Percentiles rank a stretch among this genome's conserved stretches.
phyloP scores from a whole-genome alignment of 2,329 filamentous ascomycete species.

The Fusarium bulbicola region DNA sequence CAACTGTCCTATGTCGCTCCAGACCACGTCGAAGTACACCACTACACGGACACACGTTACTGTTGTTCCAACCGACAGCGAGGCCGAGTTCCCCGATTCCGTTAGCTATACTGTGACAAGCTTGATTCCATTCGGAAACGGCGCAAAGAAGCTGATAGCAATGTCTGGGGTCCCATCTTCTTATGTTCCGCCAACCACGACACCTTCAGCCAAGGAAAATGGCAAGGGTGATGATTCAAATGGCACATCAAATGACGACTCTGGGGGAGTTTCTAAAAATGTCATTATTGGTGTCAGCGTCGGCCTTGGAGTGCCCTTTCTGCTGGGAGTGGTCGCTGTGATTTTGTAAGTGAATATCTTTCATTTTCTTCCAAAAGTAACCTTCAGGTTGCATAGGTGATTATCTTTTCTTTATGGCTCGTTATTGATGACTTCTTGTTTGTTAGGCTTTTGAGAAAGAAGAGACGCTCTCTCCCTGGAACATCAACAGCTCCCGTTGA shows the following conservation, averaged over 20 bases:
- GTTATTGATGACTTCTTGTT: fast-evolving
- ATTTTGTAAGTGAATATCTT: constrained; percentile 39
- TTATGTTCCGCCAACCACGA: constrained; percentile 32
- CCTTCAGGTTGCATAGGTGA: fast-evolving
- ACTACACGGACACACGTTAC: constrained; percentile 53
- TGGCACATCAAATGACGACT: constrained; percentile 26
- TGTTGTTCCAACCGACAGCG: constrained; percentile 49
- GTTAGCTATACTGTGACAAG: not conserved
- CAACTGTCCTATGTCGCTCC: constrained; percentile 61
- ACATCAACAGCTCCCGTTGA: fast-evolving
- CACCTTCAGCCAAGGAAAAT: not conserved
- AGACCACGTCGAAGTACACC: constrained; percentile 53
- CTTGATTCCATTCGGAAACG: constrained; percentile 53
- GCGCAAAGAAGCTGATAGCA: constrained; percentile 40
- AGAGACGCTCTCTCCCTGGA: fast-evolving
- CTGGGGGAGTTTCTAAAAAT: constrained; percentile 52
- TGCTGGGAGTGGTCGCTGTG: constrained; percentile 45
- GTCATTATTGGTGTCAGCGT: constrained; percentile 60
- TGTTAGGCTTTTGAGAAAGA: fast-evolving
- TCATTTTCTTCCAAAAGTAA: fast-evolving
- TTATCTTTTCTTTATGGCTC: fast-evolving
- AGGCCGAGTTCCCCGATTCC: not conserved
- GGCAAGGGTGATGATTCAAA: constrained; percentile 13
- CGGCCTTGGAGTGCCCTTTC: constrained; percentile 54
- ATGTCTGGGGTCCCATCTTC: constrained; percentile 55